A percentile compares a stretch with the other conserved stretches of the same genome.
These are phyloP conservation scores for Rhizophagus prolifer DNA, from an alignment of 192 early-diverging fungal species.

Conservation along the genomic window DNA sequence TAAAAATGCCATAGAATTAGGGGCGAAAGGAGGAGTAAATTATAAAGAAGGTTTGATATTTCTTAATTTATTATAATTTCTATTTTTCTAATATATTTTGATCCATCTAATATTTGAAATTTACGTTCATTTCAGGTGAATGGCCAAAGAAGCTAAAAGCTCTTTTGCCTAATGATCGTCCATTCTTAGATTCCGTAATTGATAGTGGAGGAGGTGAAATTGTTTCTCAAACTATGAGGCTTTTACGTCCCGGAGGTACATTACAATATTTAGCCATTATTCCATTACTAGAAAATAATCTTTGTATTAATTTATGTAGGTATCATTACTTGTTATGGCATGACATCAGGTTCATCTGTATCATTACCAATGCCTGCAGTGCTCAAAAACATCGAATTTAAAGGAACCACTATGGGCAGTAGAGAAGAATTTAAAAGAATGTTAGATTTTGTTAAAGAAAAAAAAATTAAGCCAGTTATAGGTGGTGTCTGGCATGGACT, in stretches of 20 bases:
- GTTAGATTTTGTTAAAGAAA: slow-evolving; percentile 56
- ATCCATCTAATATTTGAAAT: neutral
- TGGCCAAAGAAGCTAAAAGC: slow-evolving; percentile 49
- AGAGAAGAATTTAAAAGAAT: slow-evolving; percentile 60
- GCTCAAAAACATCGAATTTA: slow-evolving; percentile 63
- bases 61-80: neutral
- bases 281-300: neutral
- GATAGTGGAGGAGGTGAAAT: slow-evolving; percentile 67
- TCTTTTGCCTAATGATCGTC: slow-evolving; percentile 31
- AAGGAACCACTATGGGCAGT: slow-evolving; percentile 66
- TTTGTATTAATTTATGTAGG: neutral
- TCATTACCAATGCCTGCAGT: slow-evolving; percentile 25
- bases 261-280: slow-evolving; percentile 39
- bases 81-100: neutral
- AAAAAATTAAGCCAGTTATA: slow-evolving; percentile 60
- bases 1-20: slow-evolving; percentile 52
- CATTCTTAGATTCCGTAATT: slow-evolving; percentile 53
- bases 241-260: slow-evolving; percentile 53
- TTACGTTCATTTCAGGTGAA: slow-evolving; percentile 33
- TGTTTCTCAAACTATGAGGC: slow-evolving; percentile 37
- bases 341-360: neutral
- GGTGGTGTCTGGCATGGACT: slow-evolving; percentile 55
- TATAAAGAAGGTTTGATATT: slow-evolving; percentile 57
- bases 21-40: slow-evolving; percentile 68
- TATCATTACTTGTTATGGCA: neutral